Evolutionary conservation across 805 yeast species (phyloP).

Genomic region (Priceomyces melissophilus): DNA sequence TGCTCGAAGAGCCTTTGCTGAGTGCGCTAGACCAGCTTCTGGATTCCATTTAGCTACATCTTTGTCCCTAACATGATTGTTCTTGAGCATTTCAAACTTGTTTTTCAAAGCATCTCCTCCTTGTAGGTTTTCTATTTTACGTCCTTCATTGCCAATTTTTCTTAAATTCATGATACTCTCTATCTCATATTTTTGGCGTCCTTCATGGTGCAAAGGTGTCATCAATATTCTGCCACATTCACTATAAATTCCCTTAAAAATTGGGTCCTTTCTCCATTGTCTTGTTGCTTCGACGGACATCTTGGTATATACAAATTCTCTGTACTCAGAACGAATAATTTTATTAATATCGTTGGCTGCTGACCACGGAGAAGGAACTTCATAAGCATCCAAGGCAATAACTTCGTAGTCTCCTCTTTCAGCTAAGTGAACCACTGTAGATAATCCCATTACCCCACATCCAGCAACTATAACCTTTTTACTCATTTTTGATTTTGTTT

Average conservation of each 20-base stretch:
- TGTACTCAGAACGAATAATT: slow-evolving; percentile 47
- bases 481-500: too few relatives aligned
- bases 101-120: slow-evolving; percentile 27
- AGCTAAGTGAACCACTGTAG: slow-evolving; percentile 38
- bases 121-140: slow-evolving; percentile 20
- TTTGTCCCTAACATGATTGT: slow-evolving; percentile 8
- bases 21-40: slow-evolving; percentile 40
- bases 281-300: slow-evolving; percentile 44
- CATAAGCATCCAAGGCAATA: slow-evolving; percentile 19
- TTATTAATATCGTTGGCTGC: slow-evolving; percentile 50
- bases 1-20: slow-evolving; percentile 33
- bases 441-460: slow-evolving; percentile 46
- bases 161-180: slow-evolving; percentile 32
- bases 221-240: slow-evolving; percentile 43
- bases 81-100: slow-evolving; percentile 15
- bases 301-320: slow-evolving; percentile 37
- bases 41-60: slow-evolving; percentile 26
- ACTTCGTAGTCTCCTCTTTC: slow-evolving; percentile 21
- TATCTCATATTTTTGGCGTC: slow-evolving; percentile 35
- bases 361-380: slow-evolving; percentile 43
- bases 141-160: slow-evolving; percentile 15
- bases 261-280: slow-evolving; percentile 34
- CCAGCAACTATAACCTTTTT: slow-evolving; percentile 22
- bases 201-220: slow-evolving; percentile 22
- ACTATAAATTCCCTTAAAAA: slow-evolving; percentile 28